Conservation (phyloP, 2,329 filamentous ascomycete species). For the Penicillium griseofulvum region DNA sequence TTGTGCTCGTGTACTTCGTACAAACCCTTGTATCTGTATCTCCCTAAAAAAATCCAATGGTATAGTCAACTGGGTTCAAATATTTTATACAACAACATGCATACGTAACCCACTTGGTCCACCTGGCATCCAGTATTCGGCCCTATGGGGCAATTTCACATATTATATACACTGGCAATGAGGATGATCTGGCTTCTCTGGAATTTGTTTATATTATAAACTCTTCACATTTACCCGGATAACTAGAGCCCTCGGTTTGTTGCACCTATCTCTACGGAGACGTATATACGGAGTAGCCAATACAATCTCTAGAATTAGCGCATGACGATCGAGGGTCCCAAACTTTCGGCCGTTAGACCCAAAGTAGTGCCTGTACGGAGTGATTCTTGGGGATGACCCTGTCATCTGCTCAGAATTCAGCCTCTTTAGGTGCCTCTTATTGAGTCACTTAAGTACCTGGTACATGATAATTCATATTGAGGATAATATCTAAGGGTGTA, state of each 20-base stretch:
- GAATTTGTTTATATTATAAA: background rate
- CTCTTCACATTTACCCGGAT: background rate
- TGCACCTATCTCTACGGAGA: background rate
- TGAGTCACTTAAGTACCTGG: background rate
- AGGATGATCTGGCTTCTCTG: background rate
- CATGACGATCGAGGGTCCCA: conserved; percentile 14
- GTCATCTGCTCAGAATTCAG: background rate
- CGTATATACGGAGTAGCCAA: background rate
- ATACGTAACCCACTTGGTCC: conserved; percentile 8
- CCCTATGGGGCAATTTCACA: background rate
- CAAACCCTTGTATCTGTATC: background rate
- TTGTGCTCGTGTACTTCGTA: conserved; percentile 6
- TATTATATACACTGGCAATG: background rate
- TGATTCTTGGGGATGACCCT: background rate
- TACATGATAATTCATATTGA: background rate
- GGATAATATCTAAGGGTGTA: background rate
- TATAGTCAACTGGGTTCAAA: background rate
- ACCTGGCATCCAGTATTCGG: background rate
- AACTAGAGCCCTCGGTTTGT: background rate
- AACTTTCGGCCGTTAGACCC: background rate
- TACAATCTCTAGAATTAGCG: background rate
- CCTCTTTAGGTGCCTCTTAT: background rate
- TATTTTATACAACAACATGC: background rate
- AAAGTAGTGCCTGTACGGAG: background rate
- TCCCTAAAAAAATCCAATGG: background rate